These are phyloP conservation scores for Coriaria nepalensis DNA, from an alignment of 306 rosid genomes.

Conservation along the genomic window DNA sequence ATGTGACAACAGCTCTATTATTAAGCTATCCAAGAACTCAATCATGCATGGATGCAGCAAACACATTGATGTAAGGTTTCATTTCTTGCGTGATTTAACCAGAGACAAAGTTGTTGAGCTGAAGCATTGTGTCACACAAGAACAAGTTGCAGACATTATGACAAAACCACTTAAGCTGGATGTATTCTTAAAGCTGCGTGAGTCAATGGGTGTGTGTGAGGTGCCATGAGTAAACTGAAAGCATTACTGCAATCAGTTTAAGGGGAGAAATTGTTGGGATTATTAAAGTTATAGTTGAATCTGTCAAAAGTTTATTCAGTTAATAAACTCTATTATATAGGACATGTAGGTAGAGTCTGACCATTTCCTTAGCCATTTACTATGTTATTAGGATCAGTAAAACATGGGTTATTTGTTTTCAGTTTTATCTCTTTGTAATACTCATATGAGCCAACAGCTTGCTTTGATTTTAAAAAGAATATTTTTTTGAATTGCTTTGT, in stretches of 20 bases:
- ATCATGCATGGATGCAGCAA: too few relatives aligned
- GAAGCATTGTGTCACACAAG: conserved; percentile 12
- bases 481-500: background rate
- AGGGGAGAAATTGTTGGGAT: conserved; percentile 12
- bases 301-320: background rate
- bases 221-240: conserved; percentile 12
- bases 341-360: background rate
- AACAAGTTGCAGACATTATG: conserved; percentile 13
- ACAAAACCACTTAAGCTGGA: conserved; percentile 4
- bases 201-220: conserved; percentile 12
- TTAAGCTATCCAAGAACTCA: too few relatives aligned
- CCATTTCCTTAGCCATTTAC: background rate
- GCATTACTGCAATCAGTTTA: conserved; percentile 10
- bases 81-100: background rate
- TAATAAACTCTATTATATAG: too few relatives aligned
- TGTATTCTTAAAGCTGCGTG: conserved; percentile 1
- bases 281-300: background rate
- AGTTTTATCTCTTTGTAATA: conserved; percentile 4
- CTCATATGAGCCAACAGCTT: conserved; percentile 2
- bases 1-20: too few relatives aligned
- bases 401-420: background rate
- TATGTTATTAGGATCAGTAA: background rate
- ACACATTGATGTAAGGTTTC: too few relatives aligned
- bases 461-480: background rate
- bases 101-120: background rate